Percentiles rank a stretch among this genome's conserved stretches.
phyloP scores from a whole-genome alignment of 176 grass and related monocot genomes.

The Olyra latifolia region DNA sequence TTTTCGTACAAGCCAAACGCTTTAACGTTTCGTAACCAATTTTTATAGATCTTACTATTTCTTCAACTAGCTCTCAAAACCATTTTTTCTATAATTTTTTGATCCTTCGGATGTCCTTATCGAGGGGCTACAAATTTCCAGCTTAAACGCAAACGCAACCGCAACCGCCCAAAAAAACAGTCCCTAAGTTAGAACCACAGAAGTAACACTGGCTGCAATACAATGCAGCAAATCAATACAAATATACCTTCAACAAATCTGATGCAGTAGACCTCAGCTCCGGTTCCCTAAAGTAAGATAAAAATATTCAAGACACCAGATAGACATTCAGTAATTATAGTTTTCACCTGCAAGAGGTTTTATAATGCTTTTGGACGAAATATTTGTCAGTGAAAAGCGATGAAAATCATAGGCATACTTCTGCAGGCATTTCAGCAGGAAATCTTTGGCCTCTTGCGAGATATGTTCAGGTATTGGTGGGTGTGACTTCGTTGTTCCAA shows the following conservation, averaged over 20 bases:
- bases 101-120: too few species aligned
- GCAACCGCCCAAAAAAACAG: too few species aligned
- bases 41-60: too few species aligned
- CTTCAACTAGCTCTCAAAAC: too few species aligned
- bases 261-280: conserved; percentile 61
- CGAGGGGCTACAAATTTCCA: too few species aligned
- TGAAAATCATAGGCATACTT: conserved; percentile 62
- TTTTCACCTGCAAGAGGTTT: conserved; percentile 35
- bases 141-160: too few species aligned
- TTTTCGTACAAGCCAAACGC: too few species aligned
- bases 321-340: conserved; percentile 19
- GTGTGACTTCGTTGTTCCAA: conserved; percentile 96
- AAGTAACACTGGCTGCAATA: not conserved
- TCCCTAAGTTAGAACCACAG: conserved; percentile 19
- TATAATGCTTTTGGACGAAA: conserved; percentile 28
- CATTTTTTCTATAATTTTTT: too few species aligned
- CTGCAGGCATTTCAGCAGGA: conserved; percentile 97
- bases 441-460: conserved; percentile 88
- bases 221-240: conserved; percentile 21
- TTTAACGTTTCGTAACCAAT: too few species aligned
- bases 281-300: conserved; percentile 60
- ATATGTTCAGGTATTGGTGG: conserved; percentile 98
- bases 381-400: not conserved
- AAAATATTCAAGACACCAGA: conserved; percentile 14
- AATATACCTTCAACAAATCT: conserved; percentile 69